Base-by-base conservation (phyloP, 306 rosid genomes). In the Inga oerstediana region DNA sequence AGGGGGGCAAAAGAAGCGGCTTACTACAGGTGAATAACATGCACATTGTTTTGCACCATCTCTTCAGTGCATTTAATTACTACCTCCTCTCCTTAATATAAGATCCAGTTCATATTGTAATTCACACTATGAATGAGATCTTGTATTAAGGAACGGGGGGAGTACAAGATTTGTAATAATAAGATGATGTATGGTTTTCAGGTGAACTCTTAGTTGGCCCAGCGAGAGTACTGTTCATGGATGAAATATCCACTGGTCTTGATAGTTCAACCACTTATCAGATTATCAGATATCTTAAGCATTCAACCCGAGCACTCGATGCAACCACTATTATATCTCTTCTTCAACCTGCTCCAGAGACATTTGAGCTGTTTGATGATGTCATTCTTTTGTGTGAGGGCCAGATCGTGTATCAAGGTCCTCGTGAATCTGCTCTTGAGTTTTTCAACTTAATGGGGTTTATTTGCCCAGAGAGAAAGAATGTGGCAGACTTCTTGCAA, bases 311-410 rank as follows among this genome's bases (percentile, higher is more conserved):
- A 79, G 95, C 97, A 84, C 97, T 94, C 44, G 98, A 94, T 87
- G 69, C 94, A 58, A 97, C 98, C 85, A 91, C 99, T 48, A 88
- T 97, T 52, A 90, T 97, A 81, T 94, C 99, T 80, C 94, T 97
- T 83, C 98, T 97, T 81, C 99, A 97, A 83, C 99, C 99, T 76
- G 93, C 99, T 84, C 99, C 99, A 1, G 99, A 94, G 91, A 97
- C 99, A 78, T 97, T 90, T 56, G 98, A 97, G 75, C 86, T 97
- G 89, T 97, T 97, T 88, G 99, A 97, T 82, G 99, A 97, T 84
- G 85, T 97, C 71, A 90, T 97, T 85, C 97, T 97, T 77, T 79
- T 97, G 88, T 91, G 92, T 56, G 99, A 97, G 89, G 99, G 99
- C 62, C 99, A 94, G 81, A 94, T 97, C 66, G 91, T 97, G 48